Evolutionary conservation across 2,329 filamentous ascomycete genomes (phyloP).

Genomic region (Cercospora zeae-maydis): DNA sequence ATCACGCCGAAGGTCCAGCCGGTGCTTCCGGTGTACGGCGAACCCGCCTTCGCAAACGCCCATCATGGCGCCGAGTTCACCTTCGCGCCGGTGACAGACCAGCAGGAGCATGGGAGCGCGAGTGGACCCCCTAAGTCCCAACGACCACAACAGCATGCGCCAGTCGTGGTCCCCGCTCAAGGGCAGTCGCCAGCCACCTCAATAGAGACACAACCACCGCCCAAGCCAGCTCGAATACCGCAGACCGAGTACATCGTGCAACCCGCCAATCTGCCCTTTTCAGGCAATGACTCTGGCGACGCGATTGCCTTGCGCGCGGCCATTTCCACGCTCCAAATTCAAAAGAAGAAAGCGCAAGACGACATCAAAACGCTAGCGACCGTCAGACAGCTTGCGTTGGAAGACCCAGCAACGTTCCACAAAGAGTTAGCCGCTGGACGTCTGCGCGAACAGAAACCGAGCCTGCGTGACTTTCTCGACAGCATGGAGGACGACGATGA

Average conservation of each 20-base stretch:
- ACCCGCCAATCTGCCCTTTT: conserved; percentile 46
- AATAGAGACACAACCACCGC: conserved; percentile 3
- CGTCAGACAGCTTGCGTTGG: conserved; percentile 67
- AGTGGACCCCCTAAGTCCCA: not conserved
- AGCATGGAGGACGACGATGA: conserved; percentile 32
- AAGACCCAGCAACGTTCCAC: conserved; percentile 68
- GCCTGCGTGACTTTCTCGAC: conserved; percentile 37
- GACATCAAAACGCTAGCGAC: conserved; percentile 69
- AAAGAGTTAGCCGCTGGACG: conserved; percentile 63
- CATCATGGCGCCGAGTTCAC: conserved; percentile 24
- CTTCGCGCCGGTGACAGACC: conserved; percentile 10
- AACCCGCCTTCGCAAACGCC: conserved; percentile 16
- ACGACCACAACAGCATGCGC: conserved; percentile 2
- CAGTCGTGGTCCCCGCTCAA: not conserved
- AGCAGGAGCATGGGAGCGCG: not conserved
- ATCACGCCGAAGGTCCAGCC: conserved; percentile 37
- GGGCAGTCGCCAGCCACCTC: not conserved
- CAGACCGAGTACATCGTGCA: conserved; percentile 40
- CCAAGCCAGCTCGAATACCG: conserved; percentile 13
- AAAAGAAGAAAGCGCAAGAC: conserved; percentile 70
- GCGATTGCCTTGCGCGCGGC: conserved; percentile 81
- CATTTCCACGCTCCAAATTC: conserved; percentile 81
- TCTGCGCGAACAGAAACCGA: conserved; percentile 34
- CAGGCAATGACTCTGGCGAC: conserved; percentile 66
- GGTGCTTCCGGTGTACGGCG: conserved; percentile 25